phyloP scores from a whole-genome alignment of 1,284 basidiomycete genomes.

The Flammula alnicola region DNA sequence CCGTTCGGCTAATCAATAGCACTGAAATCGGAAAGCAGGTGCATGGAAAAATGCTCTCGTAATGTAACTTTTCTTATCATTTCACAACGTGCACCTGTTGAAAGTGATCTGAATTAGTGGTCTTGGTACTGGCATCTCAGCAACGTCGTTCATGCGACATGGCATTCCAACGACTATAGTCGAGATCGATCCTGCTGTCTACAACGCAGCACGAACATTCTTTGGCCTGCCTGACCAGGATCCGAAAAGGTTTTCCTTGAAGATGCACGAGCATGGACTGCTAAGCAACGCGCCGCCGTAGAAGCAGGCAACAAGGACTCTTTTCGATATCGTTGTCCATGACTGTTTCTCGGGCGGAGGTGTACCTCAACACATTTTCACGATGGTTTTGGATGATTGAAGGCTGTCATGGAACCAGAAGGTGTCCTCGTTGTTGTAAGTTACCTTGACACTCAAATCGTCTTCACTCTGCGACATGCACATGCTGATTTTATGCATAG shows the following conservation, averaged over 20 bases:
- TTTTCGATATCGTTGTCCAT: conserved; percentile 83
- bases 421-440: conserved; percentile 80
- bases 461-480: neutral
- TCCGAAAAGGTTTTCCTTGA: conserved; percentile 65
- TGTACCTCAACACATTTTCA: conserved; percentile 83
- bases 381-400: conserved; percentile 76
- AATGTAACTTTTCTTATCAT: conserved; percentile 59
- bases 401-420: conserved; percentile 64
- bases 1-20: conserved; percentile 67
- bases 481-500: conserved; percentile 22
- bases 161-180: conserved; percentile 72
- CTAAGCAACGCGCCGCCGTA: conserved; percentile 39
- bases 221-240: conserved; percentile 76
- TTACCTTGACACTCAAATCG: neutral
- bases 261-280: conserved; percentile 76
- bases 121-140: conserved; percentile 83
- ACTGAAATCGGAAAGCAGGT: conserved; percentile 37
- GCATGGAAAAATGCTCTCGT: conserved; percentile 61
- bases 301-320: conserved; percentile 31
- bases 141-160: conserved; percentile 72
- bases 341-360: conserved; percentile 92
- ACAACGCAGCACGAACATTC: conserved; percentile 76
- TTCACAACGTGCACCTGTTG: conserved; percentile 1
- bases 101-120: conserved; percentile 63
- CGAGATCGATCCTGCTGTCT: conserved; percentile 90